Base-by-base conservation (phyloP, 2,329 filamentous ascomycete genomes). In the Microdochium trichocladiopsis region DNA sequence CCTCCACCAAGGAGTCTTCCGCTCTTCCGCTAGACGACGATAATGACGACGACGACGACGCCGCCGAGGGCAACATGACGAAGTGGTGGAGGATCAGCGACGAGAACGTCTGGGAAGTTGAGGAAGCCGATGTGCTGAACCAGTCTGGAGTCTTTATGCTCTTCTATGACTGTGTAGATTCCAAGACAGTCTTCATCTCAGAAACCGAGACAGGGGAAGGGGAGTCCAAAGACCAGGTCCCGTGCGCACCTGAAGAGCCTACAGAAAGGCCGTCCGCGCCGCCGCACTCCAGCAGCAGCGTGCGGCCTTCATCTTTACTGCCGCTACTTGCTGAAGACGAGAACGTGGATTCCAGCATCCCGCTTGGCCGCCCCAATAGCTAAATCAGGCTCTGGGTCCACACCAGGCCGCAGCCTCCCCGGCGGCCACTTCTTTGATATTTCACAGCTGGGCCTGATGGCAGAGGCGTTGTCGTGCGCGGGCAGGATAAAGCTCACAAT, bases 91-190 rank as follows among this genome's bases (percentile, higher is more conserved):
- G 88, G 16, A 76, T 97, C 25, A 97, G 93, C 66, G 93, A 97
- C 61, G 89, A 96, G 55, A 85, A 87, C 56, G 92, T 97, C 8
- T 82, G 77, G 55, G 77, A 81, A 57, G 87, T 92, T 23, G 80
- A 80, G 21, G 89, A 96, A 65, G 78, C 85, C 11, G 78, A 80
- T 25, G 88, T 95, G 0, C 72, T 94, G 50, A 78, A 76, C 2
- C 86, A 95, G 59, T 84, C 84, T 0, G 90, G 90, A 2, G 93
- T 92, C 0, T 97, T 97, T 65, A 97, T 99, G 93, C 78, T 97
- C 1, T 97, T 97, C 67, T 99, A 97, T 66, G 93, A 99, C 65
- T 82, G 81, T 48, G 72, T 87, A 23, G 83, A 87, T 53, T 68
- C 76, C 1, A 71, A 66, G 36, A 72, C 74, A 25, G 64, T 86